Base-by-base conservation (phyloP, 2,329 filamentous ascomycete genomes). In the Lasiodiplodia theobromae region DNA sequence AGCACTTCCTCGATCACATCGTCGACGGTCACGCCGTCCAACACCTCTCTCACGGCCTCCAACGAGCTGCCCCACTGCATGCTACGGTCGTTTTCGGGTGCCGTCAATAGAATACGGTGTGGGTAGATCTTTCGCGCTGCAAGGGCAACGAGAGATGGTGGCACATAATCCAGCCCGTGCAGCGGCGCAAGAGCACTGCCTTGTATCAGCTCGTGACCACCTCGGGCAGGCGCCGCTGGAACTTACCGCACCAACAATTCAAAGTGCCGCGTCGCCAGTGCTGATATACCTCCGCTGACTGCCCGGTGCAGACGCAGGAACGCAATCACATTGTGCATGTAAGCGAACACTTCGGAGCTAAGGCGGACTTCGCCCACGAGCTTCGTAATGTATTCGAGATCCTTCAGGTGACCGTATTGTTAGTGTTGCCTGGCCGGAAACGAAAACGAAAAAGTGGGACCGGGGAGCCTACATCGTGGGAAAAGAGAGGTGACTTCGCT, bases 11-110 rank as follows among this genome's bases (percentile, higher is more conserved):
- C 86, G 53, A 90, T 82, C 2, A 88, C 86, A 69, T 83, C 82
- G 63, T 87, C 86, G 2, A 84, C 81, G 1, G 82, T 86, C 3
- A 88, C 79, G 38, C 83, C 83, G 3, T 91, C 87, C 2, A 97
- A 80, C 60, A 94, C 73, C 18, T 86, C 84, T 71, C 87, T 84
- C 1, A 97, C 88, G 4, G 92, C 91, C 37, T 86, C 84, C 0
- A 91, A 72, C 66, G 91, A 89, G 78, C 95, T 97, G 0, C 96
- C 96, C 89, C 96, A 99, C 78, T 97, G 93, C 83, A 97, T 86
- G 77, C 94, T 97, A 58, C 94, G 86, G 81, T 98, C 96, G 68
- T 89, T 88, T 70, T 88, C 86, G 0, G 92, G 86, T 1, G 82
- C 80, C 0, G 91, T 88, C 67, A 97, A 86, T 16, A 87, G 80